Evolutionary conservation across 176 grass and related monocot genomes (phyloP), one percentile per base, ranked within the genome.

Genomic region (Echinochloa phyllopogon): DNA sequence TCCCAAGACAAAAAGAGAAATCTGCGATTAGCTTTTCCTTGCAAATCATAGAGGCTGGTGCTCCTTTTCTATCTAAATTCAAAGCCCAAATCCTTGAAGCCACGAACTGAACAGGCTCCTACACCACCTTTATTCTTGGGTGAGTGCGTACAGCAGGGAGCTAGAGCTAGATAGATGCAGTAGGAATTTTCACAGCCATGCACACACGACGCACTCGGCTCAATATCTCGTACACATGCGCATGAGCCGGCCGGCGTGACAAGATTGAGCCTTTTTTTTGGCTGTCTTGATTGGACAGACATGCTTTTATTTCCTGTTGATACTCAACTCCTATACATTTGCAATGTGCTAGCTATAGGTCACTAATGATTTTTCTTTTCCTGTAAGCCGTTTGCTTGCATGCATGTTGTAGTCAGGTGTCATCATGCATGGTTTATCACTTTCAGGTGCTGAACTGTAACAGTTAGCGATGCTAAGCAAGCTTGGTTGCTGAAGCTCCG

Each of bases 31-130:
- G 25, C 81, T 84, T 84, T 84, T 80, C 57, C 48, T 67, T 74
- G 52, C 39, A 59, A 16, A 78, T 66, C 21, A 61, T 73, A 55
- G 84, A 76, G 88, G 71, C 15, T 66, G 62, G 24, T 13, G 1
- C 37, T 52, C 45, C 12, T 75, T 89, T 83, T 29, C 6, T 13
- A 27, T 40, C 45, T 17, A 77, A 86, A 59, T 83, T 90, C 74
- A 90, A 77, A 86, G 41, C 21, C 18, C 73, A 78, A 84, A 90
- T 90, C 72, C 78, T 86, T 90, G 24, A 72, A 75, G 27, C 74
- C 73, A 60, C 64, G 12, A 47, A 85, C 76, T 12, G 49, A 17
- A 82, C 53, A 64, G 59, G 38, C 6, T 81, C 82, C 87, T 77
- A 83, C 57, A 60, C 4, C 23, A 73, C 33, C 62, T 85, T 80